These are phyloP conservation scores for Annulohypoxylon stygium DNA, from an alignment of 495 filamentous ascomycete species.

Conservation along the genomic window DNA sequence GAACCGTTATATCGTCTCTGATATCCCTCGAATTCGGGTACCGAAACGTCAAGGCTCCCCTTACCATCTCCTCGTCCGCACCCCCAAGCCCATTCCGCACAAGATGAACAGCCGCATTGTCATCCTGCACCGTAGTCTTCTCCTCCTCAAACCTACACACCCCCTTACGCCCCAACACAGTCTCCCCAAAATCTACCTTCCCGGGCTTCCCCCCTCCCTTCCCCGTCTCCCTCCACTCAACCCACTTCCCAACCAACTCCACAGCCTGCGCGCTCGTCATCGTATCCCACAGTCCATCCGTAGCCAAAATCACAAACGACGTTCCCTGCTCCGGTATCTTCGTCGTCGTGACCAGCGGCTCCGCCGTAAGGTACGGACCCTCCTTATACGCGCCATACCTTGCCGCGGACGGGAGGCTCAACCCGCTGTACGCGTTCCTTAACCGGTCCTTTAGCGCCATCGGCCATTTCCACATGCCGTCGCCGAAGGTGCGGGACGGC, in stretches of 20 bases:
- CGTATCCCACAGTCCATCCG: slow-evolving; percentile 74
- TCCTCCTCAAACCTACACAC: slow-evolving; percentile 44
- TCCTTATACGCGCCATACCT: slow-evolving; percentile 57
- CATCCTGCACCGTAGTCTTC: slow-evolving; percentile 61
- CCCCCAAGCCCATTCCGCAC: slow-evolving; percentile 73
- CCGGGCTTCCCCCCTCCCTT: slow-evolving; percentile 27
- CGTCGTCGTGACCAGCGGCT: slow-evolving; percentile 71
- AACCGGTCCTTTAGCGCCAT: slow-evolving; percentile 59
- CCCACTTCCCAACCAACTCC: slow-evolving; percentile 67
- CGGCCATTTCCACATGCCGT: slow-evolving; percentile 73
- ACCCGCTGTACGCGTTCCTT: slow-evolving; percentile 62
- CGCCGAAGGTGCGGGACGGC: slow-evolving; percentile 73
- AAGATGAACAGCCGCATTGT: slow-evolving; percentile 73
- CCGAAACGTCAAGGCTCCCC: slow-evolving; percentile 62
- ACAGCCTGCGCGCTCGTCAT: slow-evolving; percentile 72
- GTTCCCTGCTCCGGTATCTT: slow-evolving; percentile 57
- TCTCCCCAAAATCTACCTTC: slow-evolving; percentile 32
- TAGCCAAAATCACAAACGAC: slow-evolving; percentile 73
- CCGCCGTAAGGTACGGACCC: slow-evolving; percentile 75
- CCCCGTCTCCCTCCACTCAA: slow-evolving; percentile 53
- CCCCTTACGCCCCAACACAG: slow-evolving; percentile 42
- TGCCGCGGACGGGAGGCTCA: slow-evolving; percentile 53
- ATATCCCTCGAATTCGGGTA: slow-evolving; percentile 63
- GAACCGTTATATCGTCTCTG: slow-evolving; percentile 72
- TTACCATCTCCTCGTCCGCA: slow-evolving; percentile 67